Evolutionary conservation across 345 rosid species (phyloP).

Genomic region (Murraya koenigii): DNA sequence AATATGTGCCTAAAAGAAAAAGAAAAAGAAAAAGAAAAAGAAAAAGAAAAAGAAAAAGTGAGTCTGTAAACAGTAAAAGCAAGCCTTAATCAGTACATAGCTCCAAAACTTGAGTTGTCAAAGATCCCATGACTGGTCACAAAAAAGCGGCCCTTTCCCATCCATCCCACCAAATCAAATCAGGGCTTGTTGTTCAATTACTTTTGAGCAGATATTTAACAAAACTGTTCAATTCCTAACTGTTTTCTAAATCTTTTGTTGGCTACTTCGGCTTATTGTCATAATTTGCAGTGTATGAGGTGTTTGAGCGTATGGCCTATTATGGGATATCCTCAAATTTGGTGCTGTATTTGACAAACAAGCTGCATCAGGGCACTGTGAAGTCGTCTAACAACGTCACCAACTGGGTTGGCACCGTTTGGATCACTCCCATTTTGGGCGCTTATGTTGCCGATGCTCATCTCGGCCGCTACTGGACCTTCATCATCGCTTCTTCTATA

Average conservation of each 20-base stretch:
- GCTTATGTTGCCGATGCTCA: slow-evolving; percentile 89
- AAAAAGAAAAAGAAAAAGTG: too few species aligned
- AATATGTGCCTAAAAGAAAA: too few species aligned
- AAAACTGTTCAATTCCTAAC: neutral
- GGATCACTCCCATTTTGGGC: slow-evolving; percentile 81
- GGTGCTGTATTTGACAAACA: slow-evolving; percentile 67
- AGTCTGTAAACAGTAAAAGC: neutral
- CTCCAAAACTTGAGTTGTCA: neutral
- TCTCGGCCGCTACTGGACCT: slow-evolving; percentile 87
- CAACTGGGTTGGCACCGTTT: slow-evolving; percentile 86
- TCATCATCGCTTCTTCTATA: slow-evolving; percentile 45
- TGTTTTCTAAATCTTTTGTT: neutral
- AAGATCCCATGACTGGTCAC: neutral
- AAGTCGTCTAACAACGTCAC: slow-evolving; percentile 85
- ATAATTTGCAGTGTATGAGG: slow-evolving; percentile 57
- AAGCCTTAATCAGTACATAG: neutral
- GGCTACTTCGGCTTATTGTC: neutral
- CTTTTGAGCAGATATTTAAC: too few species aligned
- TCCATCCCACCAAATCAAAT: neutral
- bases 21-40: too few species aligned
- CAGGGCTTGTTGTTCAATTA: too few species aligned
- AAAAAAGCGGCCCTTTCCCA: neutral
- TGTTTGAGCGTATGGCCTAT: slow-evolving; percentile 89
- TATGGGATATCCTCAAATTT: slow-evolving; percentile 80
- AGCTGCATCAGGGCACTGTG: slow-evolving; percentile 83